Evolutionary conservation across 192 early-diverging fungal genomes (phyloP).

Genomic region (Dimargaris cristalligena): DNA sequence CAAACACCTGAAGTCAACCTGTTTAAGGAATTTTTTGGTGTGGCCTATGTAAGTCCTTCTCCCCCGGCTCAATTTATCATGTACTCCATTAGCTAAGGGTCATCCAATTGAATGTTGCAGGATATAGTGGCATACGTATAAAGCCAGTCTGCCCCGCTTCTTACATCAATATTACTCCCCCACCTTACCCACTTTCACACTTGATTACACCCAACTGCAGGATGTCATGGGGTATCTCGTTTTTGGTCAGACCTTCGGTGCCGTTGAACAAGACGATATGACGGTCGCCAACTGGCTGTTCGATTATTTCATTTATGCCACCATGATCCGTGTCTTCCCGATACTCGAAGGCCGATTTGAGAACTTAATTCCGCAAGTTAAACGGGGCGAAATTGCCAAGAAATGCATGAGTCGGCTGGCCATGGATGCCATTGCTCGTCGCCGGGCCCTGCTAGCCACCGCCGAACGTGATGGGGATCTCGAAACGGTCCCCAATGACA

Average conservation of each 20-base stretch:
- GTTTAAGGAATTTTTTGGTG: no score
- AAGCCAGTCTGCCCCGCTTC: no score
- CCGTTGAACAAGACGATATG: constrained; percentile 13
- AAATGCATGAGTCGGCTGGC: constrained; percentile 6
- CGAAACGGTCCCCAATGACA: constrained; percentile 16
- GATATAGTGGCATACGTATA: no score
- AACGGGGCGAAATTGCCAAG: constrained; percentile 15
- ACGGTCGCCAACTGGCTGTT: constrained; percentile 16
- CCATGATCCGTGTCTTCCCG: neutral
- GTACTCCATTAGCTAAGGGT: no score
- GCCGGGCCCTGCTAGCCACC: neutral
- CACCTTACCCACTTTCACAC: no score
- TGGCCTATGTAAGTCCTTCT: no score
- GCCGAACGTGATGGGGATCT: no score
- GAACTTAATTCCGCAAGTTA: constrained; percentile 11
- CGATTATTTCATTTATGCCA: neutral
- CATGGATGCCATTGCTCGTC: constrained; percentile 4
- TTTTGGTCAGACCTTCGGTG: constrained; percentile 21
- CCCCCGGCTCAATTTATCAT: no score
- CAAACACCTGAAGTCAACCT: no score
- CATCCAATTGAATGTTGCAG: no score
- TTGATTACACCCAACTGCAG: no score
- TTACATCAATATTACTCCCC: no score
- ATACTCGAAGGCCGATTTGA: constrained; percentile 12
- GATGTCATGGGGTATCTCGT: constrained; percentile 17